Evolutionary conservation across 2,329 filamentous ascomycete genomes (phyloP), one percentile per base, ranked within the genome.

Genomic region (Aspergillus aculeatus): DNA sequence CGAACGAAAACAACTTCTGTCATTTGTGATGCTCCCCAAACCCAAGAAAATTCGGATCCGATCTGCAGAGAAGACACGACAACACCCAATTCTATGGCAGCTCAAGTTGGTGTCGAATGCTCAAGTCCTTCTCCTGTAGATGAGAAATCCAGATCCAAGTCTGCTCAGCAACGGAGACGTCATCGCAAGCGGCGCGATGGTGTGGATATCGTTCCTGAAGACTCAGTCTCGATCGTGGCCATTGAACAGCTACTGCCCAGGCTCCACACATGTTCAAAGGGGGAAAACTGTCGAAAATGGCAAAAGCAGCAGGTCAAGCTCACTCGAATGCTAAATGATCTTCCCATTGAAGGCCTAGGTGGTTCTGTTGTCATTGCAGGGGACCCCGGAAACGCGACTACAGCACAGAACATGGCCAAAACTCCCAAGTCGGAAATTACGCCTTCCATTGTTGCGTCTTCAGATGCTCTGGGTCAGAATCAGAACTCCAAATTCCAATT

Each of bases 201-300:
- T 4, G 59, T 53, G 0, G 54, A 63, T 24, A n/a, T 64, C 32
- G 57, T 56, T 0, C 91, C 91, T 2, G 84, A 88, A 60, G 91
- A 96, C 73, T 94, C 91, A 1, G 88, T 95, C 4, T 96, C 92
- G 0, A 96, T 96, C 67, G 92, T 96, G 35, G 92, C 90, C 29
- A 96, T 96, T 64, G 92, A 96, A 77, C 91, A 96, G 75, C 80
- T 95, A 56, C 83, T 96, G 57, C 92, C 92, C 5, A 93, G 91
- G 77, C 86, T 89, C 16, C 93, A 96, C 76, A 84, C 84, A 58
- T 97, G 93, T 78, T 86, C 86, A 50, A 96, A 96, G 75, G 93
- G 93, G 50, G 90, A 95, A 75, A 87, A 89, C 67, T 96, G 93
- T 76, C 82, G 86, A 52, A 96, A 92, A 74, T 96, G 85, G 84